Evolutionary conservation across 23 red algal genomes (phyloP), one percentile per base, ranked within the genome.

Genomic region (Gracilaria domingensis): DNA sequence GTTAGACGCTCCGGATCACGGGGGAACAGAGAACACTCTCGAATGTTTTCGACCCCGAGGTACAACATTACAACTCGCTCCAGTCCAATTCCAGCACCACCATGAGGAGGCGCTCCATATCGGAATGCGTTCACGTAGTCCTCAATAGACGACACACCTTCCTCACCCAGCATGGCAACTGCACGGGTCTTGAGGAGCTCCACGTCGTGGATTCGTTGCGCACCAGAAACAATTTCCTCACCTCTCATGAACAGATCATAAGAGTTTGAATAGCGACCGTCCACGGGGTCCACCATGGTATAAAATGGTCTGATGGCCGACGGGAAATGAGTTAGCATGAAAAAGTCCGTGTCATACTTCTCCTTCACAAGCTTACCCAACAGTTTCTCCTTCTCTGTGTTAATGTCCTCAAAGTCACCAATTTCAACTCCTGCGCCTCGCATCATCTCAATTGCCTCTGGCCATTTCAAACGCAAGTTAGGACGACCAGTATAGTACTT

Each of bases 51-150:
- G 4, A 96, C 75, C 26, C 79, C 84, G 17, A 98, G 81, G 89
- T 95, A 98, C 48, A 98, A 81, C 97, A 98, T 98, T 8, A 98
- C 93, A 51, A 98, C 97, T 29, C 97, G 74, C 84, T 98, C 97
- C 49, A 98, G 93, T 1, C 97, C 97, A 35, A 98, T 93, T 33
- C 97, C 97, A 84, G 93, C 93, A 24, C 97, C 97, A 34, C 97
- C 97, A 84, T 98, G 97, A 18, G 97, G 97, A 33, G 90, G 85
- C 4, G 93, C 90, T 21, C 97, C 97, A 51, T 92, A 98, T 25
- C 75, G 83, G 49, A 98, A 98, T 5, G 97, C 93, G 33, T 98
- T 88, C 35, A 98, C 61, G 42, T 98, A 98, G 55, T 90, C 90
- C 75, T 88, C 75, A 39, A 98, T 84, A 0, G 97, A 93, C 12